Evolutionary conservation across 148 eudicot genomes (phyloP).

Genomic region (Pouteria glomerata): DNA sequence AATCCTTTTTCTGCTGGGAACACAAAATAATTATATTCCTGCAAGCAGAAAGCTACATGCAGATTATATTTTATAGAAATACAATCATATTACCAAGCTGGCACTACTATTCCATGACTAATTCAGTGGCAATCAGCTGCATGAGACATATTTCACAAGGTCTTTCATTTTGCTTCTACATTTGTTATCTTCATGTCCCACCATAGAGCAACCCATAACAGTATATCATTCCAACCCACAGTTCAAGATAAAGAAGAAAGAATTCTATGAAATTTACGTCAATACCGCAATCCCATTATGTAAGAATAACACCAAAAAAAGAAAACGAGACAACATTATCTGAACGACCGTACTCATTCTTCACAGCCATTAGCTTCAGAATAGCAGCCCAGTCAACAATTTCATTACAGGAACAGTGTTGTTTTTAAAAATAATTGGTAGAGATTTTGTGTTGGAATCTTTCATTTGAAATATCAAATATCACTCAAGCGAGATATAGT

Average conservation of each 20-base stretch:
- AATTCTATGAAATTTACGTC: background rate
- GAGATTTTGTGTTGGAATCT: background rate
- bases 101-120: background rate
- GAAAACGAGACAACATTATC: background rate
- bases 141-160: background rate
- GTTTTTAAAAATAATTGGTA: background rate
- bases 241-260: background rate
- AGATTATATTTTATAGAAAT: constrained; percentile 2
- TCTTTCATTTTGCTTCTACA: background rate
- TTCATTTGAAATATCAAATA: background rate
- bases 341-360: background rate
- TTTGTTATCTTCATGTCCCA: background rate
- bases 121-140: background rate
- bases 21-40: background rate
- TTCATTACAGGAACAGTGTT: background rate
- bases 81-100: background rate
- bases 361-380: background rate
- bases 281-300: background rate
- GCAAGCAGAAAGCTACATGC: background rate
- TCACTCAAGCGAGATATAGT: background rate
- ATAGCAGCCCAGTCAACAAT: background rate
- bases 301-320: background rate
- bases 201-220: background rate
- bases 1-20: background rate
- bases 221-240: background rate